Conservation (phyloP, 345 rosid species). For the Citrus trifoliata region DNA sequence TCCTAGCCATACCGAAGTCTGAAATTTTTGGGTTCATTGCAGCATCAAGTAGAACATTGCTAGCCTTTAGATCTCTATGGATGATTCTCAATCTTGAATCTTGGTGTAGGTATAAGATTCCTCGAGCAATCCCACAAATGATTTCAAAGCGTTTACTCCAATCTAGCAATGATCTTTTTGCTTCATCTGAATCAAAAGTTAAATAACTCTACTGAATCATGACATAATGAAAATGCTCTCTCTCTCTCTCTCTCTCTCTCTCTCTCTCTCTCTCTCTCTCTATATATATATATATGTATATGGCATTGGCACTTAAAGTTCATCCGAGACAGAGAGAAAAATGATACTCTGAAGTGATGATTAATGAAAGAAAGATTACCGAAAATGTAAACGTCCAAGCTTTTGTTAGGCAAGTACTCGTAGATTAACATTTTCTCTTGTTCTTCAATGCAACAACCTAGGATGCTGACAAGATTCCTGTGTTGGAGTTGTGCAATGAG, state of each 20-base stretch:
- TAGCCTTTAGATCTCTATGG: slow-evolving; percentile 68
- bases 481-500: slow-evolving; percentile 65
- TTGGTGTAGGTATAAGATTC: slow-evolving; percentile 68
- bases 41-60: slow-evolving; percentile 53
- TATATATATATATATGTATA: too few relatives aligned
- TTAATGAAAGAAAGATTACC: slow-evolving; percentile 10
- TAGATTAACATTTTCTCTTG: slow-evolving; percentile 39
- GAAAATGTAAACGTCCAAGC: slow-evolving; percentile 37
- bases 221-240: not conserved
- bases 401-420: slow-evolving; percentile 38
- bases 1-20: slow-evolving; percentile 68
- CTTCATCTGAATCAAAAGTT: slow-evolving; percentile 27
- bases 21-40: slow-evolving; percentile 58
- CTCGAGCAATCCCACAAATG: slow-evolving; percentile 57
- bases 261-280: too few relatives aligned
- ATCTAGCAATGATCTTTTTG: slow-evolving; percentile 28
- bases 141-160: slow-evolving; percentile 60
- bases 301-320: not conserved
- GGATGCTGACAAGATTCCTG: slow-evolving; percentile 62
- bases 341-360: not conserved
- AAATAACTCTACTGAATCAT: not conserved
- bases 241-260: too few relatives aligned
- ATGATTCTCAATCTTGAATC: slow-evolving; percentile 75
- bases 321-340: not conserved
- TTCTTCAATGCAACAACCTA: slow-evolving; percentile 46